A percentile compares a stretch with the other conserved stretches of the same genome.
Evolutionary conservation across 2,329 filamentous ascomycete genomes (phyloP).

Genomic region (Talaromyces islandicus): DNA sequence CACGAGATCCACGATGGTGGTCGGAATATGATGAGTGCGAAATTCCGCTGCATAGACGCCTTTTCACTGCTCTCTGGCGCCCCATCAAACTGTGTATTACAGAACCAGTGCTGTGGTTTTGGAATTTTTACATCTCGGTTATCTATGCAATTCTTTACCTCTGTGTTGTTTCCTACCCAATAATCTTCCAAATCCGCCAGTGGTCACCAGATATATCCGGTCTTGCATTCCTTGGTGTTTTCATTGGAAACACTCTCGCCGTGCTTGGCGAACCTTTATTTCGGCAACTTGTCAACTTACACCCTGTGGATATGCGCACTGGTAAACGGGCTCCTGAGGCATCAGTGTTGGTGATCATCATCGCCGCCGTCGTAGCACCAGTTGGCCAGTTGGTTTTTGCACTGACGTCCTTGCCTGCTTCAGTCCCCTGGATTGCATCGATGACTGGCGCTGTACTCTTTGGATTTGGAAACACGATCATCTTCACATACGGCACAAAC

Average conservation of each 20-base stretch:
- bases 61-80: background rate
- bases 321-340: conserved; percentile 64
- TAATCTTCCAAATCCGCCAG: conserved; percentile 26
- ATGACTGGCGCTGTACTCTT: conserved; percentile 69
- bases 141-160: conserved; percentile 24
- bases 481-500: conserved; percentile 69
- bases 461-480: conserved; percentile 61
- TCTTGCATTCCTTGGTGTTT: conserved; percentile 39
- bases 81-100: background rate
- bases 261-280: background rate
- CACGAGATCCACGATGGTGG: conserved; percentile 62
- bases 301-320: conserved; percentile 58
- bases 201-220: conserved; percentile 34
- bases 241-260: conserved; percentile 30
- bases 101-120: conserved; percentile 21
- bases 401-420: conserved; percentile 62
- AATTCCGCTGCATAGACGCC: background rate
- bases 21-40: conserved; percentile 20
- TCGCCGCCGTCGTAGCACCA: conserved; percentile 63
- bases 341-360: conserved; percentile 64
- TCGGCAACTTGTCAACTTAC: background rate
- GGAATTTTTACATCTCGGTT: conserved; percentile 23
- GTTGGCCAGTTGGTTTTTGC: conserved; percentile 71
- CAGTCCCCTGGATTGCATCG: conserved; percentile 68
- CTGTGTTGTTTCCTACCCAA: conserved; percentile 23